These are phyloP conservation scores for Daldinia loculata DNA, from an alignment of 495 filamentous ascomycete species.

Conservation along the genomic window DNA sequence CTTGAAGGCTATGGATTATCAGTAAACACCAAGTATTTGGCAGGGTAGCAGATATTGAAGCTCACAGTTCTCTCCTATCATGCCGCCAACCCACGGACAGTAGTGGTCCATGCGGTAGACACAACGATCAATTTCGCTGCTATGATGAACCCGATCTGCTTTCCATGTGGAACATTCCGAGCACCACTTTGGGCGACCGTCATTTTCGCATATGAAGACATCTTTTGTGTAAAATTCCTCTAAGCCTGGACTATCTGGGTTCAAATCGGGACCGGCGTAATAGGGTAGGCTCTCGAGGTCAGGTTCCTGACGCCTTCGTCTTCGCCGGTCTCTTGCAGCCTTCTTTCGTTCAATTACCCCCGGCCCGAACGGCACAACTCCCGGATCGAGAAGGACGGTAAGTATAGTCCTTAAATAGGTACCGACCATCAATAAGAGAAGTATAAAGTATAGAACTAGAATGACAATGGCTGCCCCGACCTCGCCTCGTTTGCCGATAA, in stretches of 20 bases:
- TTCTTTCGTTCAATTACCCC: constrained; percentile 45
- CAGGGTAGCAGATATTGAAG: not conserved
- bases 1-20: constrained; percentile 67
- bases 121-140: constrained; percentile 80
- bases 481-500: constrained; percentile 62
- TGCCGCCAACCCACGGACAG: constrained; percentile 94
- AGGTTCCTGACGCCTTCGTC: constrained; percentile 30
- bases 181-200: constrained; percentile 85
- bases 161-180: constrained; percentile 82
- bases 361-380: constrained; percentile 71
- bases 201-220: constrained; percentile 79
- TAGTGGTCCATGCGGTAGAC: constrained; percentile 92
- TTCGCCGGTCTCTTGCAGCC: constrained; percentile 37
- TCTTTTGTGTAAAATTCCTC: constrained; percentile 78
- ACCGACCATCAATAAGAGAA: constrained; percentile 69
- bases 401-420: constrained; percentile 75
- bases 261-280: constrained; percentile 45
- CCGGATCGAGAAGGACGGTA: constrained; percentile 71
- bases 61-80: constrained; percentile 77
- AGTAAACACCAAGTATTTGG: constrained; percentile 15
- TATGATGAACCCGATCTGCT: constrained; percentile 85
- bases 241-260: constrained; percentile 58
- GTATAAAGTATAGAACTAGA: constrained; percentile 72
- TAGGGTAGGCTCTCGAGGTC: constrained; percentile 56
- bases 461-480: constrained; percentile 70